Conservation (phyloP, 2,329 filamentous ascomycete species). For the Aspergillus versicolor region DNA sequence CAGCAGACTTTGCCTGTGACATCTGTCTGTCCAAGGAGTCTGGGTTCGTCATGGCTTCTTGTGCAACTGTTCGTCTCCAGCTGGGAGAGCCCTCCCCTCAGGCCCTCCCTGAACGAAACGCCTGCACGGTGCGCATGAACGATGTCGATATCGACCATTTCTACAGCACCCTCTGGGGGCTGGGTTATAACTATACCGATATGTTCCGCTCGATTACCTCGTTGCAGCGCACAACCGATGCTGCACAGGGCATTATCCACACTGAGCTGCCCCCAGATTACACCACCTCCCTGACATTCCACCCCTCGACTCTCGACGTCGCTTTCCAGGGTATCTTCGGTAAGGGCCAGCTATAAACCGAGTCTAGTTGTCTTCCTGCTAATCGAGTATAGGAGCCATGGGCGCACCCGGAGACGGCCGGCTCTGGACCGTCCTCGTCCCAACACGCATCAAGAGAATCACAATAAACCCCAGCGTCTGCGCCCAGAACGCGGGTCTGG, state of each 20-base stretch:
- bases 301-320: not conserved
- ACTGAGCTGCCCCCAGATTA: not conserved
- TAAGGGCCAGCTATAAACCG: not conserved
- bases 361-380: not conserved
- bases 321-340: not conserved
- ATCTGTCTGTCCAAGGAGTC: not conserved
- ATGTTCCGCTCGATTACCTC: constrained; percentile 17
- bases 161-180: constrained; percentile 23
- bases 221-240: not conserved
- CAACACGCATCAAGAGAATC: not conserved
- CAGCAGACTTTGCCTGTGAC: not conserved
- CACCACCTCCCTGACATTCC: not conserved
- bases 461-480: not conserved
- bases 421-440: not conserved
- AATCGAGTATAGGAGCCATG: not conserved
- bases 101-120: not conserved
- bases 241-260: not conserved
- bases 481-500: not conserved
- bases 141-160: constrained; percentile 24
- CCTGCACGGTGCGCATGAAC: not conserved
- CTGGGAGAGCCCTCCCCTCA: not conserved
- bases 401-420: not conserved
- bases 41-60: not conserved
- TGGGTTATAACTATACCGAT: constrained; percentile 28
- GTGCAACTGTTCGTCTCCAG: not conserved